phyloP scores from a whole-genome alignment of 1,139 yeast genomes.

The Saccharomycopsis hybrid region DNA sequence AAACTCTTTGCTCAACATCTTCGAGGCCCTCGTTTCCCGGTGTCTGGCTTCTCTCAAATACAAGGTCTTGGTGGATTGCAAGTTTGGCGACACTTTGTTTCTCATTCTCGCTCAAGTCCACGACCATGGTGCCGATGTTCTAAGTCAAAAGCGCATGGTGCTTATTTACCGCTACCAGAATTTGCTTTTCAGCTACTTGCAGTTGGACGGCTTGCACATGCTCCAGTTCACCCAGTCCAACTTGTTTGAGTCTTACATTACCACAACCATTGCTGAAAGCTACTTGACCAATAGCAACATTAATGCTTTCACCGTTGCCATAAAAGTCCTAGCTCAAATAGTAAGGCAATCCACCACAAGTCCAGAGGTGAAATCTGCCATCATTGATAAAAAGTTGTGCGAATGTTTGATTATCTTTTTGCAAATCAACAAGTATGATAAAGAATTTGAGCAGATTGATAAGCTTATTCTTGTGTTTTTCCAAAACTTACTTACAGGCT shows the following conservation, averaged over 20 bases:
- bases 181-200: too few species aligned
- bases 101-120: constrained; percentile 1
- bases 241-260: too few species aligned
- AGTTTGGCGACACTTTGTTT: constrained; percentile 4
- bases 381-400: too few species aligned
- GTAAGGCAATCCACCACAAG: too few species aligned
- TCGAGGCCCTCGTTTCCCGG: not conserved
- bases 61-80: constrained; percentile 2
- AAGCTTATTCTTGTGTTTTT: not conserved
- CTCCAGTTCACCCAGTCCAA: too few species aligned
- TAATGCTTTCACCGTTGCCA: too few species aligned
- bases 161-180: too few species aligned
- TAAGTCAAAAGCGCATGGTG: not conserved
- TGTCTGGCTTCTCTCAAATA: not conserved
- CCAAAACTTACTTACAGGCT: not conserved
- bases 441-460: not conserved
- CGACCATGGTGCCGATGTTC: not conserved
- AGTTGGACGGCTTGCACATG: too few species aligned
- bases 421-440: not conserved
- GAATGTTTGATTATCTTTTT: not conserved
- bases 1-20: not conserved
- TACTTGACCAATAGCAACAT: too few species aligned
- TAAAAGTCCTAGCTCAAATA: too few species aligned
- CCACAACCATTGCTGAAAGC: too few species aligned
- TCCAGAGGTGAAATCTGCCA: too few species aligned